Evolutionary conservation across 2,329 filamentous ascomycete species (phyloP).

Genomic region (Didymella pinodella): DNA sequence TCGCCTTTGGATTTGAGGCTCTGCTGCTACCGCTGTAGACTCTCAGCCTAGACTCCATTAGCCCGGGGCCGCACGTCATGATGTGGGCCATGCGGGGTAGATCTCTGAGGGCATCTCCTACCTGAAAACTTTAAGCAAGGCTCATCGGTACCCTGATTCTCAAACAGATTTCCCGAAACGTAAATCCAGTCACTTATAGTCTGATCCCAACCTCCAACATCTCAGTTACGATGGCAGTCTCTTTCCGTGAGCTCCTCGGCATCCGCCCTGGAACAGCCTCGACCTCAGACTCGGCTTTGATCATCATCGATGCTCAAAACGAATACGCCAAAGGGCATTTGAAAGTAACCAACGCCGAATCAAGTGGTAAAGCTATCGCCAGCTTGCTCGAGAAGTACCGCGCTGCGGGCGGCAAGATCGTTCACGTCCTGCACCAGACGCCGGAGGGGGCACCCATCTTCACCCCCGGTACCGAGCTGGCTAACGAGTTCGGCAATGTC

Average conservation of each 20-base stretch:
- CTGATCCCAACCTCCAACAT: neutral
- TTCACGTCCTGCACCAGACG: slow-evolving; percentile 68
- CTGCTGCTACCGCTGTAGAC: neutral
- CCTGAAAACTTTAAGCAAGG: neutral
- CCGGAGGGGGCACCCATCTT: slow-evolving; percentile 71
- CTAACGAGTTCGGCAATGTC: slow-evolving; percentile 68
- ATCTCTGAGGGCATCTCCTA: slow-evolving; percentile 3
- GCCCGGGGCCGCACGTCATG: slow-evolving; percentile 13
- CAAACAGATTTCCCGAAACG: too few relatives aligned
- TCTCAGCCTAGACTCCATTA: slow-evolving; percentile 12
- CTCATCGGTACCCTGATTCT: neutral
- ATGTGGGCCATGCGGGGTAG: slow-evolving; percentile 13
- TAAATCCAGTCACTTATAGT: neutral
- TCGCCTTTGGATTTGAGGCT: neutral
- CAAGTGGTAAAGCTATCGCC: slow-evolving; percentile 65
- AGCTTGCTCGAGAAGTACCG: slow-evolving; percentile 68
- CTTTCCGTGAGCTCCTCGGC: slow-evolving; percentile 64
- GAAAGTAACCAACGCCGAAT: slow-evolving; percentile 61
- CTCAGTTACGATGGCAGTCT: slow-evolving; percentile 29
- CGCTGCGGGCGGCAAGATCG: slow-evolving; percentile 60
- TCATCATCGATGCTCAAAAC: slow-evolving; percentile 76
- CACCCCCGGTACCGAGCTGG: slow-evolving; percentile 67
- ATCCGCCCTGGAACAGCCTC: slow-evolving; percentile 64
- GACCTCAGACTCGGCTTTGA: slow-evolving; percentile 64
- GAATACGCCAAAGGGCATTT: slow-evolving; percentile 70